Evolutionary conservation across 164 flowering plant species (phyloP).

Genomic region (Berberis thunbergii): DNA sequence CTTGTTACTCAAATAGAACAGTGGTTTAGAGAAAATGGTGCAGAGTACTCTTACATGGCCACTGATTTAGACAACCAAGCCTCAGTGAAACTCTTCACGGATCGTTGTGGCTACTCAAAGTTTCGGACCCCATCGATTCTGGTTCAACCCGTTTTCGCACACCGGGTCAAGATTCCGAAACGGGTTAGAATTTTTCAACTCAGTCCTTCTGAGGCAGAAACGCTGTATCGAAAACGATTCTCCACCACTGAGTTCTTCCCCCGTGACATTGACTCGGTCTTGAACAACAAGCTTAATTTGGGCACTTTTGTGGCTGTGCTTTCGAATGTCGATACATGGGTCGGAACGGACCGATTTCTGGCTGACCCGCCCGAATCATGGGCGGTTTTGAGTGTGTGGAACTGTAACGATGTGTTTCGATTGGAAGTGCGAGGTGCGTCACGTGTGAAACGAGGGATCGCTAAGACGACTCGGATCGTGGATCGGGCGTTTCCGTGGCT

Average conservation of each 20-base stretch:
- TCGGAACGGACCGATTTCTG: constrained; percentile 40
- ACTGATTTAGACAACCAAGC: constrained; percentile 83
- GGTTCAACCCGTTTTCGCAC: constrained; percentile 92
- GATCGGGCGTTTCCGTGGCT: constrained; percentile 73
- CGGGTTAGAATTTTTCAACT: constrained; percentile 42
- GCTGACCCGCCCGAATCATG: constrained; percentile 70
- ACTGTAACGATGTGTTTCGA: constrained; percentile 54
- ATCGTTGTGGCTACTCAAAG: constrained; percentile 68
- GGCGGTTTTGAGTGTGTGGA: constrained; percentile 87
- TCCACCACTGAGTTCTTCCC: constrained; percentile 94
- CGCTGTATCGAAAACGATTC: constrained; percentile 62
- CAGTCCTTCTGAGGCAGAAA: constrained; percentile 57
- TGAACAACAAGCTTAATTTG: constrained; percentile 55
- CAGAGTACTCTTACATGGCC: constrained; percentile 87
- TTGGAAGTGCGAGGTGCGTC: constrained; percentile 80
- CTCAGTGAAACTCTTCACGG: constrained; percentile 71
- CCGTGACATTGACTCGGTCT: constrained; percentile 71
- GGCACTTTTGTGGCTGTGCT: constrained; percentile 86
- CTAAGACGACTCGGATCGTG: constrained; percentile 51
- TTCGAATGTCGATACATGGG: constrained; percentile 24
- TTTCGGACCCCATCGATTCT: constrained; percentile 82
- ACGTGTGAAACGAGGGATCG: constrained; percentile 26
- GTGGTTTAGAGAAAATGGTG: constrained; percentile 79
- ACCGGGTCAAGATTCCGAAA: constrained; percentile 31
- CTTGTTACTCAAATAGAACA: constrained; percentile 54